Conservation (phyloP, 2,329 filamentous ascomycete genomes). For the Fusarium clavum region DNA sequence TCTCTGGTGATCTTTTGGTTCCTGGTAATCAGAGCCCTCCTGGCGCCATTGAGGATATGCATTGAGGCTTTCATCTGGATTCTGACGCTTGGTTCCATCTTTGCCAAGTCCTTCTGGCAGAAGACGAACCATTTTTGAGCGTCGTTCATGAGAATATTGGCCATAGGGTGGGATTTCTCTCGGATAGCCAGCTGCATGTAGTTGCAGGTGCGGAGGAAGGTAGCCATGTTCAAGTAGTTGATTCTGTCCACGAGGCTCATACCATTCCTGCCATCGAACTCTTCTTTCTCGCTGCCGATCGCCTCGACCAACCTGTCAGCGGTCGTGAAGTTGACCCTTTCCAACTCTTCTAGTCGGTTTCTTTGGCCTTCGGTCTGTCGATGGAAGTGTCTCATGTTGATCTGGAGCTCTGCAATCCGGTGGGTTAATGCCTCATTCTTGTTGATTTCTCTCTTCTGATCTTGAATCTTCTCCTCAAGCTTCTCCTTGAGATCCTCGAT, state of each 20-base stretch:
- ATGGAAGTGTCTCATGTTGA: neutral
- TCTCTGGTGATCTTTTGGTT: neutral
- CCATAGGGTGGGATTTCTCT: neutral
- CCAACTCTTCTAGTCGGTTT: neutral
- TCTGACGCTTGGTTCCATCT: conserved; percentile 25
- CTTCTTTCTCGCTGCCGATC: neutral
- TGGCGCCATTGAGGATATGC: conserved; percentile 14
- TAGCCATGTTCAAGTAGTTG: conserved; percentile 33
- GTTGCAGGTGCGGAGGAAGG: conserved; percentile 30
- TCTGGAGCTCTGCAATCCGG: neutral
- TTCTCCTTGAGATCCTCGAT: neutral
- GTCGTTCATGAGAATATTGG: conserved; percentile 15
- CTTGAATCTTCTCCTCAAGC: neutral
- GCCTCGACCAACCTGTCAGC: conserved; percentile 14
- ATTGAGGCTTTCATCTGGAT: conserved; percentile 16
- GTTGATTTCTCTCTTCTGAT: neutral
- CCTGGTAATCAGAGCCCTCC: neutral
- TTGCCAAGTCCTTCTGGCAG: conserved; percentile 16
- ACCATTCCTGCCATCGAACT: neutral
- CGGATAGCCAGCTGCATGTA: conserved; percentile 26
- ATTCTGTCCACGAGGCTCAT: conserved; percentile 25
- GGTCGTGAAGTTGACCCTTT: conserved; percentile 4
- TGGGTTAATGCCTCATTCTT: neutral
- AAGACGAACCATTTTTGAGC: conserved; percentile 13
- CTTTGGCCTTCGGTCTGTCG: neutral